Conservation (phyloP, 257 asterid species). For the Solanum etuberosum region DNA sequence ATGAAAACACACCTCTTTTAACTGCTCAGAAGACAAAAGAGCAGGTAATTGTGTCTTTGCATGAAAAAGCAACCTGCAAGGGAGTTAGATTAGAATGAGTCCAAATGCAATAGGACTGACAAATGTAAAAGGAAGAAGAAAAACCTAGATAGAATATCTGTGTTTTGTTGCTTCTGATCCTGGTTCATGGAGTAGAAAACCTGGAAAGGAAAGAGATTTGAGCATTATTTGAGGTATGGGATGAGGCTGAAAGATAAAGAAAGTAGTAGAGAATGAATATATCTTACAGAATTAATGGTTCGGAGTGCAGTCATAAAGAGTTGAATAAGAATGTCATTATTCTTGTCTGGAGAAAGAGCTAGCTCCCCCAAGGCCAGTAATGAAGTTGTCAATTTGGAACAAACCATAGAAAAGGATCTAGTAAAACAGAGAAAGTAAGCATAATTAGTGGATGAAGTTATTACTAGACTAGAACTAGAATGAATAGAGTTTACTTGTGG, state of each 20-base stretch:
- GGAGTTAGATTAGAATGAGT: background rate
- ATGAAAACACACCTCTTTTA: slow-evolving; percentile 51
- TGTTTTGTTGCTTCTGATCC: slow-evolving; percentile 37
- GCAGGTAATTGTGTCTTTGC: slow-evolving; percentile 44
- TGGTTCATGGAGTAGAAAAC: slow-evolving; percentile 53
- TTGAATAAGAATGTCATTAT: slow-evolving; percentile 46
- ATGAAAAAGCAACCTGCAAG: slow-evolving; percentile 50
- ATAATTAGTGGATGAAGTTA: background rate
- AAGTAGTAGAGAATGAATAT: background rate
- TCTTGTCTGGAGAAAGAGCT: slow-evolving; percentile 31
- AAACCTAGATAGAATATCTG: slow-evolving; percentile 48
- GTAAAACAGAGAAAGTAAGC: slow-evolving; percentile 8
- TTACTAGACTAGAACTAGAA: background rate
- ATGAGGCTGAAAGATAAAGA: background rate
- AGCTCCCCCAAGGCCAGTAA: slow-evolving; percentile 36
- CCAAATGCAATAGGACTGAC: background rate
- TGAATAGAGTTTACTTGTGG: slow-evolving; percentile 29
- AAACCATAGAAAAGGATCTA: slow-evolving; percentile 53
- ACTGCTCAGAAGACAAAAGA: slow-evolving; percentile 51
- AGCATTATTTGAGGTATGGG: background rate
- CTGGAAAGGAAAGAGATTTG: slow-evolving; percentile 35
- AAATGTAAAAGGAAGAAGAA: background rate
- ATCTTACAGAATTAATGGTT: slow-evolving; percentile 47
- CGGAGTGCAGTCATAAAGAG: slow-evolving; percentile 38
- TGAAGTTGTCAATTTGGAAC: slow-evolving; percentile 36